Conservation (phyloP, 2,329 filamentous ascomycete species). For the Claviceps fusiformis region DNA sequence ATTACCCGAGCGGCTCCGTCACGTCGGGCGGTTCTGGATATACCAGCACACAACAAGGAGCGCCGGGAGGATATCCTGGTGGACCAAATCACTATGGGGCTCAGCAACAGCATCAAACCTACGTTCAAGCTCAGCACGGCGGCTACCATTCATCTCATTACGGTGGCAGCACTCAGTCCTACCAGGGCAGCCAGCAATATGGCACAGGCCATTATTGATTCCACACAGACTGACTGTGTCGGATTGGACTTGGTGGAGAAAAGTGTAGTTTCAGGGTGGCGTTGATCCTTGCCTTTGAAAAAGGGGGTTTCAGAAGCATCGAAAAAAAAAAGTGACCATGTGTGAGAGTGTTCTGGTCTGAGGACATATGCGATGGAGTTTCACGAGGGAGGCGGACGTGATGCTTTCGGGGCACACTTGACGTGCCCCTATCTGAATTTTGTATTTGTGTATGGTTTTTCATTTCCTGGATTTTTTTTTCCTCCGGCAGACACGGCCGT, state of each 20-base stretch:
- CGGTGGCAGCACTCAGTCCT: conserved; percentile 13
- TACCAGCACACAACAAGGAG: conserved; percentile 11
- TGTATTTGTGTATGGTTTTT: neutral
- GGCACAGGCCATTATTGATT: conserved; percentile 8
- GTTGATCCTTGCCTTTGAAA: neutral
- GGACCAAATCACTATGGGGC: conserved; percentile 12
- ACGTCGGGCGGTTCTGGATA: conserved; percentile 10
- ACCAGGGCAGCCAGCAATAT: conserved; percentile 13
- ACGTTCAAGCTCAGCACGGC: conserved; percentile 6
- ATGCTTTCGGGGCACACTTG: neutral
- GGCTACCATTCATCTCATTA: conserved; percentile 14
- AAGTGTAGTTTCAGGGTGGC: neutral
- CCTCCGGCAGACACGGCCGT: neutral
- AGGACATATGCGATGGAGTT: neutral
- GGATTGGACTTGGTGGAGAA: neutral
- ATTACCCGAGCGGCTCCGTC: conserved; percentile 8
- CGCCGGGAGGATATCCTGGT: conserved; percentile 12
- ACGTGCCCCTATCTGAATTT: neutral
- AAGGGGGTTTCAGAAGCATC: neutral
- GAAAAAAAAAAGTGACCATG: neutral
- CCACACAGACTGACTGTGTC: neutral
- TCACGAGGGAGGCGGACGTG: neutral
- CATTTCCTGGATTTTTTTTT: neutral
- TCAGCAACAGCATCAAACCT: conserved; percentile 8
- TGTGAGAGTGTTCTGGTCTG: neutral